Evolutionary conservation across 257 asterid species (phyloP).

Genomic region (Vinca minor): DNA sequence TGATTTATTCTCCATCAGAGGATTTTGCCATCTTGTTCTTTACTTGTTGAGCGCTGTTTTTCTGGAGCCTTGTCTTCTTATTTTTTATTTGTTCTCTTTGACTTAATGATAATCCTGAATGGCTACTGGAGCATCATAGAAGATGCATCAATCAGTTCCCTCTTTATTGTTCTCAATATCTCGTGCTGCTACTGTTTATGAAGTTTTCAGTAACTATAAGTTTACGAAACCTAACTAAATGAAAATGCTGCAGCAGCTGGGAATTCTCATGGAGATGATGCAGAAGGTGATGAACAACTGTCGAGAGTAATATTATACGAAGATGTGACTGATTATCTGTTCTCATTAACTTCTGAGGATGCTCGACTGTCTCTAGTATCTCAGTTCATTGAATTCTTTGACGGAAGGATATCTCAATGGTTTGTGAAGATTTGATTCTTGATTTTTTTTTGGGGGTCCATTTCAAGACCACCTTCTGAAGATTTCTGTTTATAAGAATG

Average conservation of each 20-base stretch:
- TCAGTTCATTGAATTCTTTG: conserved; percentile 84
- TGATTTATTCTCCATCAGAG: neutral
- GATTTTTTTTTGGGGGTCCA: neutral
- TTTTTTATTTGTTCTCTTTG: neutral
- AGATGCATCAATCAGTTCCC: neutral
- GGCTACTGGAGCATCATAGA: neutral
- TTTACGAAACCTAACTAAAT: conserved; percentile 1
- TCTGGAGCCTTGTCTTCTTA: neutral
- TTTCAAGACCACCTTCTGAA: neutral
- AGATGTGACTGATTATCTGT: conserved; percentile 79
- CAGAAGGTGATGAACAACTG: conserved; percentile 71
- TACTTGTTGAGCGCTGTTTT: neutral
- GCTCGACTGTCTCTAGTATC: conserved; percentile 63
- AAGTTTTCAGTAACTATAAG: neutral
- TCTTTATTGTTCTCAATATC: neutral
- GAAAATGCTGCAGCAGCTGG: conserved; percentile 29
- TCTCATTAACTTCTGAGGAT: conserved; percentile 71
- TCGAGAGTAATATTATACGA: conserved; percentile 64
- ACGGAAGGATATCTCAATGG: conserved; percentile 89
- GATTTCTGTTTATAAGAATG: neutral
- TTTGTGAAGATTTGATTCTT: conserved; percentile 30
- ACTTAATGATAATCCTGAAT: neutral
- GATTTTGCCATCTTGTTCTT: neutral
- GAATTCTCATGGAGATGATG: conserved; percentile 34
- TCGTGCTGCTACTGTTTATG: neutral